Percentiles rank a stretch among this genome's conserved stretches.
Evolutionary conservation across 106 monocot species (phyloP).

Genomic region (Acanthochlamys bracteata): DNA sequence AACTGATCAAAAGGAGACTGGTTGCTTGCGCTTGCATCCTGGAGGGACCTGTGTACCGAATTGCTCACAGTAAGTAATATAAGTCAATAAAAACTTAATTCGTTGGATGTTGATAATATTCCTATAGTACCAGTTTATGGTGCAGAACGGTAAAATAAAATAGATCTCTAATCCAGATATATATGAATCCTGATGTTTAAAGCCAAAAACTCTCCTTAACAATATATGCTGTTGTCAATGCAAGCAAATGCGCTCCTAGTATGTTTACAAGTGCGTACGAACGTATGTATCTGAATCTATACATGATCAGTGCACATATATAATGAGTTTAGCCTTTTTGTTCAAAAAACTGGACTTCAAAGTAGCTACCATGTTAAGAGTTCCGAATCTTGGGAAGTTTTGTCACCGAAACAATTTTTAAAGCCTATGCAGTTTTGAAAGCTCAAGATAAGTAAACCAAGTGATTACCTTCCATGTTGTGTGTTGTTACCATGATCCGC

Average conservation of each 20-base stretch:
- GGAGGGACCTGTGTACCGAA: not conserved
- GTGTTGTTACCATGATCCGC: not conserved
- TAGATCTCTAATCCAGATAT: not conserved
- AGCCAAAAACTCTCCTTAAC: too few species aligned
- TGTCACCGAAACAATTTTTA: too few species aligned
- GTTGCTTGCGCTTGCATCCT: slow-evolving; percentile 3
- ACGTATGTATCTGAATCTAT: too few species aligned
- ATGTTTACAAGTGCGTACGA: too few species aligned
- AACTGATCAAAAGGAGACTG: slow-evolving; percentile 8
- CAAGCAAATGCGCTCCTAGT: too few species aligned
- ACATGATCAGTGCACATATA: not conserved
- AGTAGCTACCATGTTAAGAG: too few species aligned
- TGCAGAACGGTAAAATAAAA: not conserved
- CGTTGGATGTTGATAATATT: not conserved
- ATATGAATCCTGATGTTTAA: not conserved
- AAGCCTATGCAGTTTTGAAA: not conserved
- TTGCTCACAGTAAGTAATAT: not conserved
- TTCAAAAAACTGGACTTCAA: not conserved
- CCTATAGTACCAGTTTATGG: not conserved
- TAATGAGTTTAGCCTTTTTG: not conserved
- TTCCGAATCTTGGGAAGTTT: too few species aligned
- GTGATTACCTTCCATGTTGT: not conserved
- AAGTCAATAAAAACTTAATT: not conserved
- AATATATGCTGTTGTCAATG: too few species aligned
- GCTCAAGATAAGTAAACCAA: not conserved